A percentile compares a stretch with the other conserved stretches of the same genome.
phyloP scores from a whole-genome alignment of 2,329 filamentous ascomycete genomes.

The Pseudogymnoascus sp. region DNA sequence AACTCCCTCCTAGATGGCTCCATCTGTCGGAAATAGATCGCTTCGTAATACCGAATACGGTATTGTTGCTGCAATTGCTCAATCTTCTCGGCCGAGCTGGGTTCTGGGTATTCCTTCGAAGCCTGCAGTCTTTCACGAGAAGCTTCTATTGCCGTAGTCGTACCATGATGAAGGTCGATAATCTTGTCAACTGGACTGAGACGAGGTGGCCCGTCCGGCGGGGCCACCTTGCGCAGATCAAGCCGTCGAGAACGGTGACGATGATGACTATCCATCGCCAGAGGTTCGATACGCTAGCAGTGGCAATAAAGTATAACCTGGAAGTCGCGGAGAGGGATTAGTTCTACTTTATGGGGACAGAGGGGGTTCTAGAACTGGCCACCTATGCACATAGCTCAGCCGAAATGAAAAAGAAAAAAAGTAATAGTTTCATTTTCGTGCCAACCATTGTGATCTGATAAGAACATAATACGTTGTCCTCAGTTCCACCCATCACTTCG shows the following conservation, averaged over 20 bases:
- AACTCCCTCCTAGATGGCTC: conserved; percentile 14
- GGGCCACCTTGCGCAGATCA: neutral
- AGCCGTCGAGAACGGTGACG: neutral
- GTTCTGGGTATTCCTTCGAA: conserved; percentile 14
- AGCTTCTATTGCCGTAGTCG: conserved; percentile 15
- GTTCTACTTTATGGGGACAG: too few species aligned
- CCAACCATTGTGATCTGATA: too few species aligned
- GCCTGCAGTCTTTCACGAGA: conserved; percentile 11
- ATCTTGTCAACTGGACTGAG: conserved; percentile 14
- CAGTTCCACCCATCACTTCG: too few species aligned
- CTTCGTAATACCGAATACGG: conserved; percentile 13
- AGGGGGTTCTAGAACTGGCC: too few species aligned
- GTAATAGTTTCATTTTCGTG: too few species aligned
- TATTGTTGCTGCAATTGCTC: conserved; percentile 12
- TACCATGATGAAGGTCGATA: conserved; percentile 13
- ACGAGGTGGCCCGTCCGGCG: conserved; percentile 10
- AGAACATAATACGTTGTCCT: too few species aligned
- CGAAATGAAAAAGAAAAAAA: too few species aligned
- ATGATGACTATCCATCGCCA: too few species aligned
- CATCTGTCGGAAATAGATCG: conserved; percentile 16
- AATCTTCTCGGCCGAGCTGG: conserved; percentile 13
- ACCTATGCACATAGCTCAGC: too few species aligned
- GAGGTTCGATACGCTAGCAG: too few species aligned
- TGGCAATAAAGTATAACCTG: too few species aligned
- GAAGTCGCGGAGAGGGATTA: too few species aligned